These are phyloP conservation scores for Wickerhamiella occidentalis DNA, from an alignment of 805 yeast genomes.

Conservation along the genomic window DNA sequence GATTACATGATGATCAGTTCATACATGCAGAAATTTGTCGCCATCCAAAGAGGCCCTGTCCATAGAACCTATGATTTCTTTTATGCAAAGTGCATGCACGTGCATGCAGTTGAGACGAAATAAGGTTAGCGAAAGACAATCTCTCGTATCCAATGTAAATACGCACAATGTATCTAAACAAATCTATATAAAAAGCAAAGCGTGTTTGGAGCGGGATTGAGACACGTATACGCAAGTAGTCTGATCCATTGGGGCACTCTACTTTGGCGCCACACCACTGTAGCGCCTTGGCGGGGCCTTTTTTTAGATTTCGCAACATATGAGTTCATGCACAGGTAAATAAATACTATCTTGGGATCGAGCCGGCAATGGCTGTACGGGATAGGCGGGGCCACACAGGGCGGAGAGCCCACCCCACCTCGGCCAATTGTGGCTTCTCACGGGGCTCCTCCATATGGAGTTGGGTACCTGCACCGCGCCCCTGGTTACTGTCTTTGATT, in stretches of 20 bases:
- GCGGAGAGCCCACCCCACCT: neutral
- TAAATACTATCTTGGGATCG: too few relatives aligned
- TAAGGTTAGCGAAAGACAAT: slow-evolving; percentile 1
- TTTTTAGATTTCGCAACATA: too few relatives aligned
- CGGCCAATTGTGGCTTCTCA: neutral
- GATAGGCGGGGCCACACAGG: too few relatives aligned
- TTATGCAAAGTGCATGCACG: neutral
- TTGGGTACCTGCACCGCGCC: neutral
- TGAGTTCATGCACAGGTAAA: too few relatives aligned
- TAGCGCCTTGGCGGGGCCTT: too few relatives aligned
- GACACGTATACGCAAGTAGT: neutral
- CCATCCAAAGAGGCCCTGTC: neutral
- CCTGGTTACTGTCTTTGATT: slow-evolving; percentile 1
- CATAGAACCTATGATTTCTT: neutral
- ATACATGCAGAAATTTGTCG: neutral
- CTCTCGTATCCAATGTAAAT: neutral
- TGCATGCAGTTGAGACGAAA: neutral
- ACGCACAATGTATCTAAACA: too few relatives aligned
- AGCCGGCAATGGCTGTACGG: too few relatives aligned
- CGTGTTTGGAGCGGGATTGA: neutral
- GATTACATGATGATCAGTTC: neutral
- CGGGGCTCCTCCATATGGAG: neutral
- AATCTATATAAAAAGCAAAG: too few relatives aligned
- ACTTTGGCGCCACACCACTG: too few relatives aligned
- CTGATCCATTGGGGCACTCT: too few relatives aligned